These are phyloP conservation scores for Tolypocladium nubicola DNA, from an alignment of 2,329 filamentous ascomycete genomes.

Conservation along the genomic window DNA sequence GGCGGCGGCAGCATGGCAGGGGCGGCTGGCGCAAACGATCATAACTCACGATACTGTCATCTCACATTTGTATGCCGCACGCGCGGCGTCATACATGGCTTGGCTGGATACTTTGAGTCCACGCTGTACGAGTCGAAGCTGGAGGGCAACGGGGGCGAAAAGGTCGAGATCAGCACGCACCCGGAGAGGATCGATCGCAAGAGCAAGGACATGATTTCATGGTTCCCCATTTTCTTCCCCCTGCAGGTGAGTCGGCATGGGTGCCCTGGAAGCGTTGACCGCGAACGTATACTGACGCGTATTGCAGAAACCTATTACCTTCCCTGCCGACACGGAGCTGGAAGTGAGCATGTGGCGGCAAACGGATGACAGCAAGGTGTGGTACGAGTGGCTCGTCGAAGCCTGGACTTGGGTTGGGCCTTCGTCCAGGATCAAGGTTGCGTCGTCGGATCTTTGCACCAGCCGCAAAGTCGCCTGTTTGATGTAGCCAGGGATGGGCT, in stretches of 20 bases:
- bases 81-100: constrained; percentile 76
- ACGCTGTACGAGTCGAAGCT: constrained; percentile 64
- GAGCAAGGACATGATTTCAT: constrained; percentile 96
- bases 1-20: constrained; percentile 65
- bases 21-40: constrained; percentile 75
- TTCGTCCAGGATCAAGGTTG: constrained; percentile 54
- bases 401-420: constrained; percentile 58
- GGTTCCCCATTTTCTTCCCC: constrained; percentile 98
- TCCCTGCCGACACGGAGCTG: constrained; percentile 75
- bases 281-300: constrained; percentile 3
- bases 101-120: constrained; percentile 93
- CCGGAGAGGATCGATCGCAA: constrained; percentile 86
- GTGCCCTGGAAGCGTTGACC: not conserved
- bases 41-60: constrained; percentile 75
- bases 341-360: constrained; percentile 93
- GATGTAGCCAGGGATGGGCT: constrained; percentile 37
- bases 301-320: constrained; percentile 65
- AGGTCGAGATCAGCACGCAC: constrained; percentile 83
- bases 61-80: constrained; percentile 68
- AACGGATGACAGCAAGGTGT: constrained; percentile 90
- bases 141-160: constrained; percentile 25
- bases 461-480: constrained; percentile 60
- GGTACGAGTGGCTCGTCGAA: constrained; percentile 98
- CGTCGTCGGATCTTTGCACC: constrained; percentile 55
- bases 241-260: constrained; percentile 58